A percentile compares a stretch with the other conserved stretches of the same genome.
These are phyloP conservation scores for Dryas integrifolia DNA, from an alignment of 331 rosid species.

Conservation along the genomic window DNA sequence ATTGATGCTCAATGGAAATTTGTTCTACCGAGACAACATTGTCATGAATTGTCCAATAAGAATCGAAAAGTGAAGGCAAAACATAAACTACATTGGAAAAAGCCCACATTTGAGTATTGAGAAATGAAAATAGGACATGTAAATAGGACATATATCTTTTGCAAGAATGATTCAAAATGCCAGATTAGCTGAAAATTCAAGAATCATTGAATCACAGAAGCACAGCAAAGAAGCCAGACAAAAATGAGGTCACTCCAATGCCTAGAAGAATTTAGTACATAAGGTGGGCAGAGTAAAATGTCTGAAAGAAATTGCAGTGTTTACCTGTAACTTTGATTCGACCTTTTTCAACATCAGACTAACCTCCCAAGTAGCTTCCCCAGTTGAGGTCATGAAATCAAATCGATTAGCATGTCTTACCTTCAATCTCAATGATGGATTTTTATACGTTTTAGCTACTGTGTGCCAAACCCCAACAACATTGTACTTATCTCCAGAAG, in stretches of 20 bases:
- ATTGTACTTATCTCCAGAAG: conserved; percentile 38
- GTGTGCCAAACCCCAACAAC: conserved; percentile 47
- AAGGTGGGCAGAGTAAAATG: background rate
- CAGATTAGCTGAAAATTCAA: background rate
- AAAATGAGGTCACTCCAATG: background rate
- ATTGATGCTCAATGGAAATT: background rate
- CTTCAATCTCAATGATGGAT: conserved; percentile 37
- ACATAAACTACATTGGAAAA: no score
- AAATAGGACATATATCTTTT: no score
- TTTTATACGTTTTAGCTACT: conserved; percentile 29
- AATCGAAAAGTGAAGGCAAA: no score
- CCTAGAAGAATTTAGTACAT: background rate
- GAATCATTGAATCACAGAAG: background rate
- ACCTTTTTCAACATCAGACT: conserved; percentile 38
- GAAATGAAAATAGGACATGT: no score
- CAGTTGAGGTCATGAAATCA: conserved; percentile 33
- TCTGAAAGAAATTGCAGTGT: background rate
- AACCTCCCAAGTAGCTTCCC: conserved; percentile 40
- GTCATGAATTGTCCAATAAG: no score
- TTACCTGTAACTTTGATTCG: conserved; percentile 33
- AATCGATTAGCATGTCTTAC: conserved; percentile 48
- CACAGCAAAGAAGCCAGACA: background rate
- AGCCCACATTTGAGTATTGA: no score
- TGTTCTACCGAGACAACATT: background rate
- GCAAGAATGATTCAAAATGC: background rate